Base-by-base conservation (phyloP, 2,329 filamentous ascomycete species). In the Plenodomus biglobosus region DNA sequence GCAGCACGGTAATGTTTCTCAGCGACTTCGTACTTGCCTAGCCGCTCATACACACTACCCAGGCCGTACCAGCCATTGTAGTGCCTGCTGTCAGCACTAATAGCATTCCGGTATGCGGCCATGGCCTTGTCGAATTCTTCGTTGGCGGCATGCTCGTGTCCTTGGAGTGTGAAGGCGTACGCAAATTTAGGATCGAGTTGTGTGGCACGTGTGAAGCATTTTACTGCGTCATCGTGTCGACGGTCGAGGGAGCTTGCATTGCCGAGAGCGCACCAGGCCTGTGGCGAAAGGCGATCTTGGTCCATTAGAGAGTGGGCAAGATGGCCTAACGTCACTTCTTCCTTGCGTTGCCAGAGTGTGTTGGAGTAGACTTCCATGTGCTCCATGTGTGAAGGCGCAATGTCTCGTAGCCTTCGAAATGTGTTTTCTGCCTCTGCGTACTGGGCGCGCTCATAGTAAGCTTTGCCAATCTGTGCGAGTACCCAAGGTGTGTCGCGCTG, bases 321-420 rank as follows among this genome's bases (percentile, higher is more conserved):
- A 72, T 94, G 95, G 0, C 92, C 92, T 18, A 99, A 79, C 52
- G 96, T 90, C 0, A 91, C 88, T 66, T 96, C 92, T 55, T 88
- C 86, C 72, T 95, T 96, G 53, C 96, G 76, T 71, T 96, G 92
- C 94, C 95, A 99, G n/a, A 99, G 80, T n/a, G 95, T 87, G 0
- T 94, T 99, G 13, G 92, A 97, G 73, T 96, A 99, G 30, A 97
- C 86, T 68, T 99, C 94, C 92, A 97, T 96, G 65, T 96, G 92
- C 66, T 95, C 88, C 38, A 95, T 79, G 3, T 90, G 85, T 1
- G 89, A 88, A 1, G 92, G 92, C 11, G 89, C 86, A 58, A 94
- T 79, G 24, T 86, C 82, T 42, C 90, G 85, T 57, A 99, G 83
- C 46, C 85, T 85, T 48, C 85, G 80, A 70, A 96, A 99, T 63